phyloP scores from a whole-genome alignment of 805 yeast species.

The Teunomyces stri region DNA sequence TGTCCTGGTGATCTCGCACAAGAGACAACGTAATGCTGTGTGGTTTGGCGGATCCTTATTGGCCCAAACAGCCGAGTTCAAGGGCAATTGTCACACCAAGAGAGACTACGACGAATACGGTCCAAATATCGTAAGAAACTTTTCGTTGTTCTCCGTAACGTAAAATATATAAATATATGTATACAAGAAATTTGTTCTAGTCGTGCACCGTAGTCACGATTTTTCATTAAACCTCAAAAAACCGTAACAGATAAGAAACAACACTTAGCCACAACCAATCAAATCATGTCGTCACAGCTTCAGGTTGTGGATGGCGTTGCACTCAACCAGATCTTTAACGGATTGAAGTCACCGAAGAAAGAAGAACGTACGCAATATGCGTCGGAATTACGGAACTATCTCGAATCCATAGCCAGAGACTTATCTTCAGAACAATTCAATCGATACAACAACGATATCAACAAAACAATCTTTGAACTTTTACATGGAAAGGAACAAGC shows the following conservation, averaged over 20 bases:
- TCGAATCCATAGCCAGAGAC: constrained; percentile 75
- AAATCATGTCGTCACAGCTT: constrained; percentile 14
- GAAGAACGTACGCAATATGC: constrained; percentile 57
- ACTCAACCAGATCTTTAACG: constrained; percentile 51
- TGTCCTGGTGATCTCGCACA: constrained; percentile 94
- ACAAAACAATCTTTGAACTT: constrained; percentile 81
- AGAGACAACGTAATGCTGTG: constrained; percentile 96
- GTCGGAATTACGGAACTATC: constrained; percentile 63
- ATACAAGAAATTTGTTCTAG: neutral
- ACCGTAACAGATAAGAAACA: neutral
- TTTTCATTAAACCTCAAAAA: neutral
- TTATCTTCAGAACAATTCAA: constrained; percentile 78
- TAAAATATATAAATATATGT: constrained; percentile 21
- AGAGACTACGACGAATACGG: constrained; percentile 97
- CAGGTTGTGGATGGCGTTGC: constrained; percentile 49
- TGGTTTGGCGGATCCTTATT: constrained; percentile 98
- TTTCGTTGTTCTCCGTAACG: constrained; percentile 90
- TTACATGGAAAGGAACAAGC: constrained; percentile 69
- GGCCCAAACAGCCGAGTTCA: constrained; percentile 97
- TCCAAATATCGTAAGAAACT: constrained; percentile 95
- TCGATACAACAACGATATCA: constrained; percentile 78
- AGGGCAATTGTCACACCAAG: constrained; percentile 94
- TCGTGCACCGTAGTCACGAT: constrained; percentile 5
- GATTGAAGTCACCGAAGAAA: constrained; percentile 43
- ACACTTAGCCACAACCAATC: neutral